A percentile compares a stretch with the other conserved stretches of the same genome.
Conservation (phyloP, 2,329 filamentous ascomycete genomes). For the Penicillium sp. region DNA sequence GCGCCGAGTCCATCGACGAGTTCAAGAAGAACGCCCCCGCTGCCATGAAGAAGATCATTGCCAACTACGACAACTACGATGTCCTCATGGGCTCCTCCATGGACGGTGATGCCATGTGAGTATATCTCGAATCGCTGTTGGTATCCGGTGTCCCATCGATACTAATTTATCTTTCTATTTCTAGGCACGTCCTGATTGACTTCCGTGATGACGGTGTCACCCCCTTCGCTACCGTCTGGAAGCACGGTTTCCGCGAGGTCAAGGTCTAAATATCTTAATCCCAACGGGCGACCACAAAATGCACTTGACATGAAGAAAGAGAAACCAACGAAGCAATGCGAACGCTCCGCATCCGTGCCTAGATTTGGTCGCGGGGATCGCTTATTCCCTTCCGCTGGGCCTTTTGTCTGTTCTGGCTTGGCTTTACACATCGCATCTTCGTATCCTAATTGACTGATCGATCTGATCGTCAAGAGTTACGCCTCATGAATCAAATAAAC, state of each 20-base stretch:
- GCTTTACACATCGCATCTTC: slow-evolving; percentile 34
- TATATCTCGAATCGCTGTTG: slow-evolving; percentile 32
- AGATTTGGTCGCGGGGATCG: slow-evolving; percentile 23
- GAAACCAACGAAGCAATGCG: slow-evolving; percentile 31
- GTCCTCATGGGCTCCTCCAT: slow-evolving; percentile 92
- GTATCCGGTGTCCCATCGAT: not conserved
- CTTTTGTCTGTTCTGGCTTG: slow-evolving; percentile 32
- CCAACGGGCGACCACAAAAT: slow-evolving; percentile 25
- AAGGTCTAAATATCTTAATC: slow-evolving; percentile 74
- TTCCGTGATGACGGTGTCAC: slow-evolving; percentile 96
- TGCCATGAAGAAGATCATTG: slow-evolving; percentile 82
- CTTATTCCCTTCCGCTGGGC: slow-evolving; percentile 23
- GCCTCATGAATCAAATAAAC: slow-evolving; percentile 46
- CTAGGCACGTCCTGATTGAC: slow-evolving; percentile 87
- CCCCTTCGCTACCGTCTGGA: slow-evolving; percentile 90
- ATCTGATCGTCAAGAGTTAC: slow-evolving; percentile 41
- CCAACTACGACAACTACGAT: slow-evolving; percentile 96
- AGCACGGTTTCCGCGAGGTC: slow-evolving; percentile 85
- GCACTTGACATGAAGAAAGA: slow-evolving; percentile 35
- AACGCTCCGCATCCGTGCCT: slow-evolving; percentile 22
- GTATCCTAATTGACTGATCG: slow-evolving; percentile 39
- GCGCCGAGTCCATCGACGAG: slow-evolving; percentile 67
- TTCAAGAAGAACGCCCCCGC: slow-evolving; percentile 78
- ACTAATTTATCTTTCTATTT: not conserved
- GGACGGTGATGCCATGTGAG: slow-evolving; percentile 92